Conservation (phyloP, 2,329 filamentous ascomycete species). For the Stachybotrys chartarum region DNA sequence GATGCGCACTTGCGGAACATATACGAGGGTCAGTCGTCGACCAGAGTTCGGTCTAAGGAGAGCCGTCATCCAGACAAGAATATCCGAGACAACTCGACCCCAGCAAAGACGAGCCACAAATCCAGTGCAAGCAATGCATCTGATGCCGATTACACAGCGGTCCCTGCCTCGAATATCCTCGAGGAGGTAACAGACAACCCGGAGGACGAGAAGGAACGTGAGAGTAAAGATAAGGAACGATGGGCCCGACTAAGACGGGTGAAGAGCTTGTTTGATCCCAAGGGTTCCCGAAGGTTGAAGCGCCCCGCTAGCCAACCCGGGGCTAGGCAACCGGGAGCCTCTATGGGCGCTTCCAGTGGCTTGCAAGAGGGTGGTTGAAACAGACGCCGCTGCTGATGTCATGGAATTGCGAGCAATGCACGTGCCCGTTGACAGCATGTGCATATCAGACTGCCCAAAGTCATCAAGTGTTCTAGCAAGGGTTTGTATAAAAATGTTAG, state of each 20-base stretch:
- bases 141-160: conserved; percentile 4
- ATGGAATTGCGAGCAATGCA: too few species aligned
- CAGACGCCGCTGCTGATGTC: too few species aligned
- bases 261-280: conserved; percentile 64
- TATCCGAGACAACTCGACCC: conserved; percentile 3
- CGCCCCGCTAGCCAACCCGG: conserved; percentile 23
- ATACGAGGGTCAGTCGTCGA: conserved; percentile 20
- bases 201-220: conserved; percentile 36
- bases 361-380: too few species aligned
- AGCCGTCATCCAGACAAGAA: conserved; percentile 7
- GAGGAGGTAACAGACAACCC: conserved; percentile 3
- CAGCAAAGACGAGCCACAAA: conserved; percentile 6
- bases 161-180: not conserved
- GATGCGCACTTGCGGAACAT: conserved; percentile 44
- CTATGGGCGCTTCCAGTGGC: not conserved
- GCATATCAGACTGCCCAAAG: too few species aligned
- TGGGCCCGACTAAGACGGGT: conserved; percentile 66
- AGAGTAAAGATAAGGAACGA: conserved; percentile 61
- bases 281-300: conserved; percentile 47
- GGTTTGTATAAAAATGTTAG: too few species aligned
- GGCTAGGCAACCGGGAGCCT: not conserved
- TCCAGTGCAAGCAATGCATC: conserved; percentile 12
- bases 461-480: too few species aligned
- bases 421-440: too few species aligned
- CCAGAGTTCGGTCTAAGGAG: conserved; percentile 3